Percentiles rank a stretch among this genome's conserved stretches.
These are phyloP conservation scores for Colletotrichum tamarilloi DNA, from an alignment of 2,329 filamentous ascomycete genomes.

Conservation along the genomic window DNA sequence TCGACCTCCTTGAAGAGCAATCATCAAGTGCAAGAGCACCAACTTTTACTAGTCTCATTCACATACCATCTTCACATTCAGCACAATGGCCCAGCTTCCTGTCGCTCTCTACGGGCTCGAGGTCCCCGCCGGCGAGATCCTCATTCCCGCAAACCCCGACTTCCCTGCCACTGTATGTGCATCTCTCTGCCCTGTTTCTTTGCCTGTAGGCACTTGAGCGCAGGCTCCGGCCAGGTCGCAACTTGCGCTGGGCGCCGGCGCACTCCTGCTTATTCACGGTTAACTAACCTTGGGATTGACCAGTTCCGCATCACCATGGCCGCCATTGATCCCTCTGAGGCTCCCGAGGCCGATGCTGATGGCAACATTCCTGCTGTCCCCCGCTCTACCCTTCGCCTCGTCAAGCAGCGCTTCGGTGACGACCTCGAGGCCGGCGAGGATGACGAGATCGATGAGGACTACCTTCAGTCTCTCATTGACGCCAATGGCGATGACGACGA, in stretches of 20 bases:
- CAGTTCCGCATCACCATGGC: constrained; percentile 99
- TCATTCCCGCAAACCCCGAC: constrained; percentile 82
- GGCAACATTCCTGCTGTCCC: constrained; percentile 71
- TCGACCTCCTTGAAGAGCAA: constrained; percentile 31
- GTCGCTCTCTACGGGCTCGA: constrained; percentile 93
- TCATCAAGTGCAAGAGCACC: constrained; percentile 23
- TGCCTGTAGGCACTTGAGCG: background rate
- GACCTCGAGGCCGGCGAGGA: constrained; percentile 66
- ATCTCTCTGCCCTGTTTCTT: constrained; percentile 5
- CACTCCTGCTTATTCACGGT: constrained; percentile 18
- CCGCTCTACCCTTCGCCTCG: constrained; percentile 90
- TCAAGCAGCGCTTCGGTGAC: constrained; percentile 77
- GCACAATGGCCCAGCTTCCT: constrained; percentile 65
- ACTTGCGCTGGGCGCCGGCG: constrained; percentile 17
- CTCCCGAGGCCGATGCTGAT: constrained; percentile 72
- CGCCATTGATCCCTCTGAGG: constrained; percentile 89
- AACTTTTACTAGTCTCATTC: constrained; percentile 1
- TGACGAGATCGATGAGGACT: constrained; percentile 75
- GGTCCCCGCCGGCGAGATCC: constrained; percentile 85
- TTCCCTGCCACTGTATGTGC: constrained; percentile 84
- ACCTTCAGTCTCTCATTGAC: constrained; percentile 66
- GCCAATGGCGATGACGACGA: constrained; percentile 64
- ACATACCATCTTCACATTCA: constrained; percentile 1
- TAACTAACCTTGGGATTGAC: constrained; percentile 42
- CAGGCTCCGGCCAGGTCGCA: background rate